Percentiles rank a stretch among this genome's conserved stretches.
phyloP scores from a whole-genome alignment of 2,329 filamentous ascomycete genomes.

The Akanthomyces lecanii region DNA sequence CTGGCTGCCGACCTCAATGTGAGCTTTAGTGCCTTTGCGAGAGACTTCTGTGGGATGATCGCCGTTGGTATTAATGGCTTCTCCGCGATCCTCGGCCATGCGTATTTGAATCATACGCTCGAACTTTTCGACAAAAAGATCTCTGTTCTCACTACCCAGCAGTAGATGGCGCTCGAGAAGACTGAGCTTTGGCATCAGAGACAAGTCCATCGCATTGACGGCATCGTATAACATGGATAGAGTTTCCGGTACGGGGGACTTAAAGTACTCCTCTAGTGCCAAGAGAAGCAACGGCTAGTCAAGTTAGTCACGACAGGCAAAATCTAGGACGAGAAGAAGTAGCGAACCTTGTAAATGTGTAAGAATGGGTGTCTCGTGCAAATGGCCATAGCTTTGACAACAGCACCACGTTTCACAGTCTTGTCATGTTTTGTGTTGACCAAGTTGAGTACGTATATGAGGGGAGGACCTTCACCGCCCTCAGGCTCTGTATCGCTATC shows the following conservation, averaged over 20 bases:
- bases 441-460: constrained; percentile 95
- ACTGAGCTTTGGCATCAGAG: constrained; percentile 82
- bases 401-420: constrained; percentile 83
- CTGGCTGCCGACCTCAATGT: constrained; percentile 51
- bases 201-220: constrained; percentile 95
- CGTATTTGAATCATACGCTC: constrained; percentile 87
- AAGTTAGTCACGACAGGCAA: not conserved
- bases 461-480: constrained; percentile 75
- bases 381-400: constrained; percentile 98
- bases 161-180: constrained; percentile 80
- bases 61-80: constrained; percentile 35
- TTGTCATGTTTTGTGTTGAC: constrained; percentile 98
- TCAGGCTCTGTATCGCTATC: constrained; percentile 61
- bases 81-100: constrained; percentile 59
- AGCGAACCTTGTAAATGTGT: constrained; percentile 89
- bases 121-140: constrained; percentile 97
- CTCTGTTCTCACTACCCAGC: constrained; percentile 87
- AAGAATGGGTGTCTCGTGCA: constrained; percentile 96
- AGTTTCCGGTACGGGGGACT: constrained; percentile 82
- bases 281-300: constrained; percentile 76
- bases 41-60: constrained; percentile 48
- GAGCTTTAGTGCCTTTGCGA: constrained; percentile 58
- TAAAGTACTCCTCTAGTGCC: constrained; percentile 95
- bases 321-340: constrained; percentile 18
- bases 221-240: constrained; percentile 84